Conservation (phyloP, 2,329 filamentous ascomycete species). For the Tolypocladium amazonense region DNA sequence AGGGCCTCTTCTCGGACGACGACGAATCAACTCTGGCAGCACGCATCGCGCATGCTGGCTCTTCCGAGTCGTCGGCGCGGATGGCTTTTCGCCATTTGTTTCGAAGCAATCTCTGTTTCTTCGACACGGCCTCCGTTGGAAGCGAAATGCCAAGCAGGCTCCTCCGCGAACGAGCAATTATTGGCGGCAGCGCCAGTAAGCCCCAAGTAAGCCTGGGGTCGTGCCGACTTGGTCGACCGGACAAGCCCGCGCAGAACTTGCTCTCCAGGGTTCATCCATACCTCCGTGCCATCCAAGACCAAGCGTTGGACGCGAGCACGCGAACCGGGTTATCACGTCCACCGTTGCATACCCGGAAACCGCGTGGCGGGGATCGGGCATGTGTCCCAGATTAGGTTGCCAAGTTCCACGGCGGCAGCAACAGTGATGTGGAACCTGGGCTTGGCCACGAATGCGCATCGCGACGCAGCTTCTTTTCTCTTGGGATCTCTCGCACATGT, state of each 20-base stretch:
- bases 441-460: not conserved
- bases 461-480: not conserved
- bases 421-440: not conserved
- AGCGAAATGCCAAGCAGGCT: no score
- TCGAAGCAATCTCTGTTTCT: not conserved
- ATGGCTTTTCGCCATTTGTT: not conserved
- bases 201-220: not conserved
- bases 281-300: not conserved
- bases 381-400: not conserved
- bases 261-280: not conserved
- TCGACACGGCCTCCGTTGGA: not conserved
- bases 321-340: not conserved
- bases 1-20: not conserved
- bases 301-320: not conserved
- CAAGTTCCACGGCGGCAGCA: not conserved
- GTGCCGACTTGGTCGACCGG: not conserved
- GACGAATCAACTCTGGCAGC: not conserved
- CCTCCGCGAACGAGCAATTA: not conserved
- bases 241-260: not conserved
- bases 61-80: not conserved
- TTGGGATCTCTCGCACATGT: not conserved
- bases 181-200: not conserved
- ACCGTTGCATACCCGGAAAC: not conserved
- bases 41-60: not conserved
- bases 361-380: not conserved